These are phyloP conservation scores for Penicilliopsis zonata DNA, from an alignment of 495 filamentous ascomycete species.

Conservation along the genomic window DNA sequence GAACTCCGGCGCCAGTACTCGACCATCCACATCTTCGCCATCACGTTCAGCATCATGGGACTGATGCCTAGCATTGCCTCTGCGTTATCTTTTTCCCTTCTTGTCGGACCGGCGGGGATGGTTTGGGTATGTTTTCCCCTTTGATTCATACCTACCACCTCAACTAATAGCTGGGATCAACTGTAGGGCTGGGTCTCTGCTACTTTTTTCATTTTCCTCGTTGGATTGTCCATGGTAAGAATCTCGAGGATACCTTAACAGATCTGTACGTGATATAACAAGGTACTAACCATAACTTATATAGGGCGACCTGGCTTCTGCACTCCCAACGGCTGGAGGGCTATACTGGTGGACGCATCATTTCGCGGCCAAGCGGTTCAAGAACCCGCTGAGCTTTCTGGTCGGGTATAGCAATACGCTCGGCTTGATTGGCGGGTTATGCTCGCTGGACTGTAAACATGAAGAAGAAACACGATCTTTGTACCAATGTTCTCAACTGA, in stretches of 20 bases:
- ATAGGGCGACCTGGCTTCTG: conserved; percentile 40
- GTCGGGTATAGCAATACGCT: conserved; percentile 50
- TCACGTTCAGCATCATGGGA: conserved; percentile 51
- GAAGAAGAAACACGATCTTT: not conserved
- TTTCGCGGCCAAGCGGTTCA: conserved; percentile 35
- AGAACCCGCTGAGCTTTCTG: conserved; percentile 42
- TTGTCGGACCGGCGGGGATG: conserved; percentile 45
- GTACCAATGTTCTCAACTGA: too few species aligned
- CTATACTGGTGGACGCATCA: conserved; percentile 51
- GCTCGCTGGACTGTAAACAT: conserved; percentile 31
- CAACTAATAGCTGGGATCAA: too few species aligned
- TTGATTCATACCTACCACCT: too few species aligned
- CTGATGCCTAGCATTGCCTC: conserved; percentile 44
- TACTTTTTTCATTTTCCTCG: conserved; percentile 39
- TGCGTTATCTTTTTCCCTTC: conserved; percentile 41
- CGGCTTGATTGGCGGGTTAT: conserved; percentile 41
- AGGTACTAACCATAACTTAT: not conserved
- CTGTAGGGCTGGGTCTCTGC: conserved; percentile 42
- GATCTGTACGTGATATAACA: too few species aligned
- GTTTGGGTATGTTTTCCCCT: conserved; percentile 33
- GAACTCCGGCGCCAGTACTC: conserved; percentile 44
- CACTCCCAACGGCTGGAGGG: conserved; percentile 46
- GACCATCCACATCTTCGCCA: conserved; percentile 45
- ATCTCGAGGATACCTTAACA: too few species aligned
- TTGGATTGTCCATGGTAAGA: conserved; percentile 41